Conservation (phyloP, 768 basidiomycete species). For the Tephrocybe rancida region DNA sequence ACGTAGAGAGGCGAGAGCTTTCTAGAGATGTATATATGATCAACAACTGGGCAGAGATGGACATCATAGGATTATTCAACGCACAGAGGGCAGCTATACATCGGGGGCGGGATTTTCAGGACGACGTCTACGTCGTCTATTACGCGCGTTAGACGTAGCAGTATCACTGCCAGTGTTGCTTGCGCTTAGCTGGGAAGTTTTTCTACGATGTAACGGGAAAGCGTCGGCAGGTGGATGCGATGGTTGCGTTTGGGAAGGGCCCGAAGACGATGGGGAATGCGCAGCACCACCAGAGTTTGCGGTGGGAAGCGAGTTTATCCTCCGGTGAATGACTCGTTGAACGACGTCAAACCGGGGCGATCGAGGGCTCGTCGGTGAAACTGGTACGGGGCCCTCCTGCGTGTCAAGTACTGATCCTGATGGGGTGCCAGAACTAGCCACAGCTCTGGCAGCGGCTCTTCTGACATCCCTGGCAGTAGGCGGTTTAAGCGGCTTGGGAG, state of each 20-base stretch:
- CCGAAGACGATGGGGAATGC: neutral
- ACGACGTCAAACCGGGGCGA: neutral
- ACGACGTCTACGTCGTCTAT: neutral
- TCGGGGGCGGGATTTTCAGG: neutral
- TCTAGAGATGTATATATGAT: too few relatives aligned
- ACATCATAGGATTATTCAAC: neutral
- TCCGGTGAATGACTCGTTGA: neutral
- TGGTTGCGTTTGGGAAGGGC: neutral
- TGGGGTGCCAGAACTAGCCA: neutral
- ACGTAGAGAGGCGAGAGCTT: too few relatives aligned
- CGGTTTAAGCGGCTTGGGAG: constrained; percentile 37
- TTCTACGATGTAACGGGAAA: too few relatives aligned
- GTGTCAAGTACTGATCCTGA: neutral
- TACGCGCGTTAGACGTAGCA: too few relatives aligned
- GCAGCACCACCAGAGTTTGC: neutral
- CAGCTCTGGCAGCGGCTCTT: constrained; percentile 3
- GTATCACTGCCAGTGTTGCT: neutral
- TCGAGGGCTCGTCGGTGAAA: neutral
- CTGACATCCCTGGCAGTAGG: constrained; percentile 12
- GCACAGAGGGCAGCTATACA: neutral
- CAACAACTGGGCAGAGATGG: too few relatives aligned
- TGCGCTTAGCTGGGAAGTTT: neutral
- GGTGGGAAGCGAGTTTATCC: neutral
- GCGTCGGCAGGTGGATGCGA: neutral
- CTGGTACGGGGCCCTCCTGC: neutral